Base-by-base conservation (phyloP, 805 yeast species). In the Komagataella populi region DNA sequence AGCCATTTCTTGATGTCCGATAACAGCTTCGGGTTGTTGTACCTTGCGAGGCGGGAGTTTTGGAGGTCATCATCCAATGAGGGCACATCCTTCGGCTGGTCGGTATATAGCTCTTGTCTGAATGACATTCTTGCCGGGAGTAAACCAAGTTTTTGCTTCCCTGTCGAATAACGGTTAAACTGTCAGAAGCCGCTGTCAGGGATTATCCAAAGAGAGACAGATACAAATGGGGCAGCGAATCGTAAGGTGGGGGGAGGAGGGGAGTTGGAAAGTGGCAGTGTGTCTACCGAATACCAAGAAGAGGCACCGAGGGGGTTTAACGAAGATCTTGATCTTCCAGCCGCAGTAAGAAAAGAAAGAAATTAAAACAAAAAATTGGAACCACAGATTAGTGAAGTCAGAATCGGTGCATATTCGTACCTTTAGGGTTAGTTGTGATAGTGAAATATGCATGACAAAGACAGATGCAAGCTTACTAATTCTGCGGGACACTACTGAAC, bases 41-140 rank as follows among this genome's bases (percentile, higher is more conserved):
- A 85, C 59, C 83, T 84, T 7, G 67, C 65, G 6, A 63, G 58
- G 55, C 91, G 70, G 0, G 83, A 70, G 10, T 59, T 60, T 36
- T 62, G 66, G 45, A 84, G 63, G 60, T 83, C 88, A 50, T 81
- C 80, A 59, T 84, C 90, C 43, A 84, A 63, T 23, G 83, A 81
- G 0, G 87, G 74, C 6, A 72, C 76, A 52, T 66, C 63, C 52
- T 54, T 63, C 17, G 39, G 39, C n/a, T 10, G 14, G 14, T 30
- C 39, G 4, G 39, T 10, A 30, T 30, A 30, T 4, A 30, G 6
- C n/a, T 30, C 39, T 30, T 30, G 39, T 14, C 39, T 30, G 14
- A 30, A 30, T 8, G 39, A 30, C 39, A 30, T 30, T 30, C 14
- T 30, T 30, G 39, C 10, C 39, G 14, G 39, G 39, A 30, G 14